Evolutionary conservation across 495 filamentous ascomycete genomes (phyloP).

Genomic region (Podospora sp.): DNA sequence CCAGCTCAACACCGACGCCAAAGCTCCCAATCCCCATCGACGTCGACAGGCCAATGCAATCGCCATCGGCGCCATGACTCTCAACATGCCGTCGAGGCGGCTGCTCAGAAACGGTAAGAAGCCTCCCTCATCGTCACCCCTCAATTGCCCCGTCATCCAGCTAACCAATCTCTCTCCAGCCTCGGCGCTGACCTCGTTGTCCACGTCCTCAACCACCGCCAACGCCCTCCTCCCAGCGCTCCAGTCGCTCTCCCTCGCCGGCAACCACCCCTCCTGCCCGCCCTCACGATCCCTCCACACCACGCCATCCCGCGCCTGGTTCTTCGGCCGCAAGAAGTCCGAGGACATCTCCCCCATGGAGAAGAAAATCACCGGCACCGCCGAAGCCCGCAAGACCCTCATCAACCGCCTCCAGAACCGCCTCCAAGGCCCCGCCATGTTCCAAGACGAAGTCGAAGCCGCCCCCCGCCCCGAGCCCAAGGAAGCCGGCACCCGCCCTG

Average conservation of each 20-base stretch:
- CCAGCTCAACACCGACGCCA: background rate
- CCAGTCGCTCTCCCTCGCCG: slow-evolving; percentile 29
- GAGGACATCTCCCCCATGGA: slow-evolving; percentile 5
- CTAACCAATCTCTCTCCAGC: slow-evolving; percentile 11
- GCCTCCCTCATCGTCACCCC: slow-evolving; percentile 7
- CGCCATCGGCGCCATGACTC: slow-evolving; percentile 44
- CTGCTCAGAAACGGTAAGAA: slow-evolving; percentile 43
- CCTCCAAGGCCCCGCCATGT: slow-evolving; percentile 58
- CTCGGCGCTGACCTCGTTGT: slow-evolving; percentile 20
- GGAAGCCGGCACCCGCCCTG: background rate
- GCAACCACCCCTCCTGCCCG: slow-evolving; percentile 1
- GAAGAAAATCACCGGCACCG: slow-evolving; percentile 13
- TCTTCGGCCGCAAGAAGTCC: slow-evolving; percentile 29
- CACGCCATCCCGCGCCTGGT: slow-evolving; percentile 37
- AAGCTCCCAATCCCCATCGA: slow-evolving; percentile 4
- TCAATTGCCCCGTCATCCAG: background rate
- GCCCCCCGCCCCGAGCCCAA: slow-evolving; percentile 13
- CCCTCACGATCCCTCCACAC: slow-evolving; percentile 35
- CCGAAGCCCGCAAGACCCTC: slow-evolving; percentile 39
- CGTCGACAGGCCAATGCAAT: slow-evolving; percentile 27
- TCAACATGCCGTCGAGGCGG: slow-evolving; percentile 49
- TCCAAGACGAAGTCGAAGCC: slow-evolving; percentile 54
- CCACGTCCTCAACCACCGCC: slow-evolving; percentile 19
- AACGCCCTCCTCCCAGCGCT: slow-evolving; percentile 29
- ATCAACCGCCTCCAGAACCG: slow-evolving; percentile 31